phyloP scores from a whole-genome alignment of 257 asterid species.

The Ajuga chamaepitys region DNA sequence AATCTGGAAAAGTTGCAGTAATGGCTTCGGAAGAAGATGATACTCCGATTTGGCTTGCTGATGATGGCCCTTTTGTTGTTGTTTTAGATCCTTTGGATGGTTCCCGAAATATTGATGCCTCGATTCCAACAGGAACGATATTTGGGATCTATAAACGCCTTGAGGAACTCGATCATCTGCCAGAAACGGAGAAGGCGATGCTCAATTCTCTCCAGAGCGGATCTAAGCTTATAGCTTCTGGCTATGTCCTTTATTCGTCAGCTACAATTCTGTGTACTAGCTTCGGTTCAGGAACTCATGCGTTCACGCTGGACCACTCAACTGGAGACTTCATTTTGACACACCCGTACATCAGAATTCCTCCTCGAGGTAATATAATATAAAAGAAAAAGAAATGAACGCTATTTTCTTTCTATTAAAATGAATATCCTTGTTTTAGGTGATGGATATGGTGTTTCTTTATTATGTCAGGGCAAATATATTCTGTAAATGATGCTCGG shows the following conservation, averaged over 20 bases:
- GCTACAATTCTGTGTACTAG: constrained; percentile 79
- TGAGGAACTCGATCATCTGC: constrained; percentile 67
- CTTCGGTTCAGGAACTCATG: constrained; percentile 82
- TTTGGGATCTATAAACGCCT: constrained; percentile 79
- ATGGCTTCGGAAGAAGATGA: constrained; percentile 99
- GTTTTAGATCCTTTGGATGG: constrained; percentile 91
- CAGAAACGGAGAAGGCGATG: constrained; percentile 59
- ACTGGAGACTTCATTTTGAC: constrained; percentile 86
- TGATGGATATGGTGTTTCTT: not conserved
- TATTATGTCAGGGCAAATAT: constrained; percentile 71
- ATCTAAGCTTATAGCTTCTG: constrained; percentile 70
- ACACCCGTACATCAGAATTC: constrained; percentile 62
- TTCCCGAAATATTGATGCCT: constrained; percentile 87
- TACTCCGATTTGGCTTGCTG: constrained; percentile 76
- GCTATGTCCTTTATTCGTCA: constrained; percentile 84
- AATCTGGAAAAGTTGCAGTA: constrained; percentile 81
- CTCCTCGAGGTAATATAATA: constrained; percentile 66
- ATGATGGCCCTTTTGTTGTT: constrained; percentile 80
- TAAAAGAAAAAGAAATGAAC: too few species aligned
- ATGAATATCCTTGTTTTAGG: not conserved
- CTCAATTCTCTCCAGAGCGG: constrained; percentile 91
- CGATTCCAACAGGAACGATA: constrained; percentile 95
- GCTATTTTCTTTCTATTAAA: not conserved
- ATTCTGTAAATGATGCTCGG: constrained; percentile 94
- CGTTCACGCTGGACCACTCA: constrained; percentile 69